phyloP scores from a whole-genome alignment of 2,329 filamentous ascomycete genomes.

The Epichloe sylvatica region DNA sequence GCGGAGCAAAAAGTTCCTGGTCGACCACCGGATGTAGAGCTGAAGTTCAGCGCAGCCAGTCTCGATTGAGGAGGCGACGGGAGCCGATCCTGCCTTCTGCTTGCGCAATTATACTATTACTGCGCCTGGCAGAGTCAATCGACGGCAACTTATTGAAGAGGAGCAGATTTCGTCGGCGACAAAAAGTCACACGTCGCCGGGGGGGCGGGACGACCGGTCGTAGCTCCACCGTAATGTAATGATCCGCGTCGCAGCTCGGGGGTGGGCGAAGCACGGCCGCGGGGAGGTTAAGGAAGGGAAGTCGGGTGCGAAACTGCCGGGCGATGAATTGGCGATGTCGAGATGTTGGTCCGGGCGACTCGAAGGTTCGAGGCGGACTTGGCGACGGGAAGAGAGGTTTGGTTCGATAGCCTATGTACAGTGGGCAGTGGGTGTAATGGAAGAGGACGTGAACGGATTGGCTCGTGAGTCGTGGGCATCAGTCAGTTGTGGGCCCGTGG shows the following conservation, averaged over 20 bases:
- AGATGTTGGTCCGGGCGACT: not conserved
- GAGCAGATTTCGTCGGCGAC: not conserved
- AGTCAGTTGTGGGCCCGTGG: conserved; percentile 3
- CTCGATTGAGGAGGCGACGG: not conserved
- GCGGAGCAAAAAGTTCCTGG: not conserved
- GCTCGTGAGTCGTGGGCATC: conserved; percentile 3
- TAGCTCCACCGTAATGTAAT: conserved; percentile 1
- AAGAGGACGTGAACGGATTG: conserved; percentile 1
- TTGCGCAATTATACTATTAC: not conserved
- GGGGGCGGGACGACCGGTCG: not conserved
- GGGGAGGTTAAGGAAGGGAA: not conserved
- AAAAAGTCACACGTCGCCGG: not conserved
- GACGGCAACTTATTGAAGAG: not conserved
- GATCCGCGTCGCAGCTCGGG: conserved; percentile 1
- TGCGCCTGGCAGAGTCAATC: not conserved
- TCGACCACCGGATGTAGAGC: not conserved
- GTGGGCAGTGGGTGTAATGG: not conserved
- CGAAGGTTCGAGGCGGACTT: not conserved
- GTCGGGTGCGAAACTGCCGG: not conserved
- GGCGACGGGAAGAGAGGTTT: not conserved
- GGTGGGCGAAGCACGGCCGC: not conserved
- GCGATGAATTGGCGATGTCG: not conserved
- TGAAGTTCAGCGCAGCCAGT: not conserved
- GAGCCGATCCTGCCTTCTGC: not conserved
- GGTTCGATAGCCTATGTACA: not conserved